Evolutionary conservation across 345 rosid species (phyloP).

Genomic region (Erysimum cheiranthoides): DNA sequence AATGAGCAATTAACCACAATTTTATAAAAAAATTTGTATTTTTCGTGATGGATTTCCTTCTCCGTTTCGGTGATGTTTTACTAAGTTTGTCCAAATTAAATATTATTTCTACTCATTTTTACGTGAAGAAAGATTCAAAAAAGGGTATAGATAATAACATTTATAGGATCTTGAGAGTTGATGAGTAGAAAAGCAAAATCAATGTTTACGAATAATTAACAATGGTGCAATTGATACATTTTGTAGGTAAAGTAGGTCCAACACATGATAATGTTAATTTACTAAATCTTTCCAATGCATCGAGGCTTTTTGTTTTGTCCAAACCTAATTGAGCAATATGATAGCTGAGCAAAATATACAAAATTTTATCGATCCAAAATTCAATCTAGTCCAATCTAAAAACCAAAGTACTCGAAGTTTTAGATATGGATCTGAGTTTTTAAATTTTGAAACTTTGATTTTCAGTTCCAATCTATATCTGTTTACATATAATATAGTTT

Average conservation of each 20-base stretch:
- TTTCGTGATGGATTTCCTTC: too few species aligned
- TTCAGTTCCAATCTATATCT: too few species aligned
- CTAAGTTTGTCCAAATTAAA: too few species aligned
- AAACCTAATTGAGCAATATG: not conserved
- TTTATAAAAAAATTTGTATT: too few species aligned
- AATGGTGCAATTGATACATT: not conserved
- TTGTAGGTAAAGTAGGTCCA: conserved; percentile 14
- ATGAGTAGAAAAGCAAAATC: not conserved
- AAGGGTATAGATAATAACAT: not conserved
- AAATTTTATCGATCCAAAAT: not conserved
- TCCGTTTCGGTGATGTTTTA: too few species aligned
- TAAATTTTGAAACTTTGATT: too few species aligned
- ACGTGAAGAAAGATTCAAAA: not conserved
- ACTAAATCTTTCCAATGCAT: not conserved
- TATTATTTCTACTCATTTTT: too few species aligned
- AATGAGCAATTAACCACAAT: too few species aligned
- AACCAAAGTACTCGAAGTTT: not conserved
- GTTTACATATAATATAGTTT: too few species aligned
- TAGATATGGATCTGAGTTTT: not conserved
- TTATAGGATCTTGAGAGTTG: not conserved
- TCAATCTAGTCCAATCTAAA: not conserved
- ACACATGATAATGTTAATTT: not conserved
- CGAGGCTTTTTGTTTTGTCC: not conserved
- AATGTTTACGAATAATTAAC: not conserved
- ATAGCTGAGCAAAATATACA: not conserved